Evolutionary conservation across 257 asterid genomes (phyloP), one percentile per base, ranked within the genome.

Genomic region (Jaltomata sinuosa): DNA sequence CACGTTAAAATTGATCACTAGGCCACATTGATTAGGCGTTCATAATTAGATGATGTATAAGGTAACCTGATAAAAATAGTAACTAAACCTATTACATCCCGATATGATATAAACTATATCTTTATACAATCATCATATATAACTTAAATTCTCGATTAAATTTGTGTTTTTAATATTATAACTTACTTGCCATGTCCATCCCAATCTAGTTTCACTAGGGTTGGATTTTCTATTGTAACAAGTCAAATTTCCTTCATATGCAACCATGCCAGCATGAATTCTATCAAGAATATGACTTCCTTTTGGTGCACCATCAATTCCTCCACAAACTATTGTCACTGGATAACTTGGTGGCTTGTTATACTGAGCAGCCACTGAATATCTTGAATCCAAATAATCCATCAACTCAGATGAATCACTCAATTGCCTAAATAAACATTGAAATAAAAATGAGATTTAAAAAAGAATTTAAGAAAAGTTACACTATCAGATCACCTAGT

Each of bases 151-250:
- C 18, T 36, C 0, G 9, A 68, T 19, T 68, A 68, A 68, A 36
- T 34, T 68, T 8, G 79, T 71, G 31, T 71, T 15, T n/a, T n/a
- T n/a, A n/a, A n/a, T 68, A 25, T 27, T 6, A 25, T 61, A 11
- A 38, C 93, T 84, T 83, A 94, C 97, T 87, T 93, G 98, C 98
- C 98, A 94, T 7, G 8, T 22, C 94, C 95, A 92, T 57, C 98
- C 97, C 3, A 83, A 15, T 3, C 6, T 25, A 18, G 92, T 88
- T 83, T 93, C 84, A 9, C 64, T 15, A 1, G 93, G 88, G 2
- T 0, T 7, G 22, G 22, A 1, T 1, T 53, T 62, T 8, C 50
- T 88, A 4, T 90, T 86, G n/a, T 84, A 83, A 86, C 98, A 94
- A 3, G 72, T 32, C 0, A 0, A 3, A 1, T 87, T 84, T 54